Conservation (phyloP, 768 basidiomycete genomes). For the Boletus patriciae region DNA sequence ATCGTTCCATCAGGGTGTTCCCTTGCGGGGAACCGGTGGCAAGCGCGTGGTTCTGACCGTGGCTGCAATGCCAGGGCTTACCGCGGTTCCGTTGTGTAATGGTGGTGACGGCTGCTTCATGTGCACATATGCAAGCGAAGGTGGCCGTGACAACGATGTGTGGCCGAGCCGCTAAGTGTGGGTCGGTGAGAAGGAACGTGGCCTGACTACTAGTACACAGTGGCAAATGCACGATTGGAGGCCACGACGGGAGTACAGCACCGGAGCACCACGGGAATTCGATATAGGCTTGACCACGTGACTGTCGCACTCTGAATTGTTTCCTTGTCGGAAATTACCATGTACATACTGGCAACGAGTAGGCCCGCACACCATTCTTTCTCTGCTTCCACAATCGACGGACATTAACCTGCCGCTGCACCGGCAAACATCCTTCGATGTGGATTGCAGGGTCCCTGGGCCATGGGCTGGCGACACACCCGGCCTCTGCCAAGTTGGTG, state of each 20-base stretch:
- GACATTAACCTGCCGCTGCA: conserved; percentile 7
- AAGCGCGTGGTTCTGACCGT: not conserved
- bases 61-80: not conserved
- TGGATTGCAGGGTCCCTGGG: not conserved
- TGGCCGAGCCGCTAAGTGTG: not conserved
- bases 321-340: not conserved
- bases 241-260: not conserved
- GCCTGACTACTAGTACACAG: too few relatives aligned
- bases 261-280: not conserved
- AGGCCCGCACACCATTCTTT: not conserved
- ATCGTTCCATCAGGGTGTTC: not conserved
- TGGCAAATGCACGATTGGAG: not conserved
- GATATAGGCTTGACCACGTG: not conserved
- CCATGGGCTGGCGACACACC: not conserved
- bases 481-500: not conserved
- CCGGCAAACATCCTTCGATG: not conserved
- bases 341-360: too few relatives aligned
- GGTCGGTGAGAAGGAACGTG: not conserved
- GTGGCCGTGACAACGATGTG: not conserved
- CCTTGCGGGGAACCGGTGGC: not conserved
- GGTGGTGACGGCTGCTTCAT: not conserved
- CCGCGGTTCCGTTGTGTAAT: conserved; percentile 1
- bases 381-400: conserved; percentile 4
- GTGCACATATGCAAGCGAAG: not conserved
- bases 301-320: not conserved